These are phyloP conservation scores for Fraxinus floribunda DNA, from an alignment of 305 asterid genomes.

Conservation along the genomic window DNA sequence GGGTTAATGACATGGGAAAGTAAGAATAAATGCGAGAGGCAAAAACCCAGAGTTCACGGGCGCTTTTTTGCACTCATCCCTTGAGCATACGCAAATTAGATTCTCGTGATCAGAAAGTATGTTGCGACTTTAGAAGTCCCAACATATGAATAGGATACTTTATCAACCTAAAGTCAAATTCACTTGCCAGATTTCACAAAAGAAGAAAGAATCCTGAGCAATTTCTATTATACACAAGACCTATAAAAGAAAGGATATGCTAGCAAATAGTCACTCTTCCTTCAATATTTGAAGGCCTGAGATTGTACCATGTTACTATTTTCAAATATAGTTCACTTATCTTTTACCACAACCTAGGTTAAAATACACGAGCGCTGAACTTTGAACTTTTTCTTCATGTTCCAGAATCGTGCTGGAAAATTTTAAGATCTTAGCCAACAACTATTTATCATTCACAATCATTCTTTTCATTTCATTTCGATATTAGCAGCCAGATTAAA, in stretches of 20 bases:
- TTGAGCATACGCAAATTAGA: not conserved
- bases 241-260: not conserved
- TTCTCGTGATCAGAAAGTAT: not conserved
- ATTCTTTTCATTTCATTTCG: not conserved
- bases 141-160: not conserved
- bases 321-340: not conserved
- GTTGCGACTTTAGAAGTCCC: not conserved
- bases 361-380: not conserved
- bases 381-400: not conserved
- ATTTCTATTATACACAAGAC: not conserved
- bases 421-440: not conserved
- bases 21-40: not conserved
- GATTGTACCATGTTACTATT: not conserved
- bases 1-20: not conserved
- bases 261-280: not conserved
- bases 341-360: not conserved
- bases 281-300: not conserved
- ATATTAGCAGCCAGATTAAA: not conserved
- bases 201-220: not conserved
- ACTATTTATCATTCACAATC: not conserved
- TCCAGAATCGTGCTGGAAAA: not conserved
- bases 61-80: not conserved
- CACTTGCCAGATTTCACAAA: not conserved
- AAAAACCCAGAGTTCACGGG: not conserved
- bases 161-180: not conserved